phyloP scores from a whole-genome alignment of 108 stramenopile genomes.

The Seminavis robusta region DNA sequence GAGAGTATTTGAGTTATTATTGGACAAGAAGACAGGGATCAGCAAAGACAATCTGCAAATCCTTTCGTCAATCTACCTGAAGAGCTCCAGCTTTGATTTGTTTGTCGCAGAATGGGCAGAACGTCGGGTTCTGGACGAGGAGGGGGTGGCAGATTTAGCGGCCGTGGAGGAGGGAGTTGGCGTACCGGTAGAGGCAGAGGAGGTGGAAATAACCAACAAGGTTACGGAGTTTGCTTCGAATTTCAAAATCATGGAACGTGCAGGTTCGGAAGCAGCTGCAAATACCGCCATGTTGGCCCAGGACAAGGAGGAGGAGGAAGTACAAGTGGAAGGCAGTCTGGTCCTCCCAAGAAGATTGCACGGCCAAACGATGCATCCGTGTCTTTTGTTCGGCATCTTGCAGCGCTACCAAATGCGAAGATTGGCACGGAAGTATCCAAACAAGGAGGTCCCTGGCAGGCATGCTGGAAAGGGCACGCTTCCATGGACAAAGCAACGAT shows the following conservation, averaged over 20 bases:
- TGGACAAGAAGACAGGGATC: no score
- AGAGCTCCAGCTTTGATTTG: no score
- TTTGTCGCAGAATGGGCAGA: no score
- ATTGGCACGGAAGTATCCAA: constrained; percentile 6
- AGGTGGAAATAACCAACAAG: background rate
- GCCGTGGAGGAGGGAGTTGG: background rate
- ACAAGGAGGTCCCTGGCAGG: constrained; percentile 5
- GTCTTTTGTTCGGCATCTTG: constrained; percentile 1
- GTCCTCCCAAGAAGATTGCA: background rate
- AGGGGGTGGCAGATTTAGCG: background rate
- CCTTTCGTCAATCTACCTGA: no score
- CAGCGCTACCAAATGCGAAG: background rate
- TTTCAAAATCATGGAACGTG: constrained; percentile 16
- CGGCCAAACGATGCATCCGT: background rate
- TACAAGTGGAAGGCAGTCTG: background rate
- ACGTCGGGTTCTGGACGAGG: background rate
- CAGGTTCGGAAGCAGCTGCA: constrained; percentile 14
- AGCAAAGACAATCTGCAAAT: no score
- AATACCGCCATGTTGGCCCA: constrained; percentile 20
- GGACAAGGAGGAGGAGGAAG: constrained; percentile 3
- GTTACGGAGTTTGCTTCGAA: constrained; percentile 13
- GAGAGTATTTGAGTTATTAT: no score
- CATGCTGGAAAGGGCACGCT: constrained; percentile 2
- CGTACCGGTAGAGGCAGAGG: background rate
- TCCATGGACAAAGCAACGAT: no score